Base-by-base conservation (phyloP, 2,329 filamentous ascomycete species). In the Microsporum canis region DNA sequence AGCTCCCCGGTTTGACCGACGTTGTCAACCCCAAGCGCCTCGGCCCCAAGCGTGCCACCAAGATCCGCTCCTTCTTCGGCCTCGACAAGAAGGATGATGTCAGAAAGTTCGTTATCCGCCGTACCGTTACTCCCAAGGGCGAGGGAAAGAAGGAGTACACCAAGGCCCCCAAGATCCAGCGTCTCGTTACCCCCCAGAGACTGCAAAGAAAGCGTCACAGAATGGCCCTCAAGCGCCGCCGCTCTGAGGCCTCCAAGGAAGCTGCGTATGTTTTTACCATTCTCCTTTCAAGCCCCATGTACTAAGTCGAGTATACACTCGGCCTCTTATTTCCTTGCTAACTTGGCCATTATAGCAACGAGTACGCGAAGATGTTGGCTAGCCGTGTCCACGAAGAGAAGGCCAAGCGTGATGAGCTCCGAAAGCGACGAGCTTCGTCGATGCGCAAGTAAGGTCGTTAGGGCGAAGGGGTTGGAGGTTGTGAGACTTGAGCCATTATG, bases 61-160 rank as follows among this genome's bases (percentile, higher is more conserved):
- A 97, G 91, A 97, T 99, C 83, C 90, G 92, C 81, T 88, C 87
- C 79, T 99, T 99, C 88, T 99, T 97, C 84, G 87, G 90, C 83
- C 89, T 99, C 86, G 92, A 88, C 89, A 97, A 97, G 91, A 91
- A 97, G 88, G 94, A 99, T 85, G 94, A 99, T 89, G 92, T 97
- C 81, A 92, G 94, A 84, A 96, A 97, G 84, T 99, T 96, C 83
- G 94, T 99, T 80, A 97, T 99, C 76, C 94, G 94, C 79, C 94
- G 94, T 79, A 94, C 97, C 80, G 87, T 99, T 75, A 86, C 91
- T 83, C 89, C 90, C 77, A 95, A 95, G 88, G 88, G 87, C 76
- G 94, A 97, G 85, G 92, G 91, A 82, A 95, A 94, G 83, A 88
- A 89, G 82, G 81, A 91, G 73, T 97, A 97, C 88, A 96, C 92